These are phyloP conservation scores for Medicago lupulina DNA, from an alignment of 306 rosid genomes.

Conservation along the genomic window DNA sequence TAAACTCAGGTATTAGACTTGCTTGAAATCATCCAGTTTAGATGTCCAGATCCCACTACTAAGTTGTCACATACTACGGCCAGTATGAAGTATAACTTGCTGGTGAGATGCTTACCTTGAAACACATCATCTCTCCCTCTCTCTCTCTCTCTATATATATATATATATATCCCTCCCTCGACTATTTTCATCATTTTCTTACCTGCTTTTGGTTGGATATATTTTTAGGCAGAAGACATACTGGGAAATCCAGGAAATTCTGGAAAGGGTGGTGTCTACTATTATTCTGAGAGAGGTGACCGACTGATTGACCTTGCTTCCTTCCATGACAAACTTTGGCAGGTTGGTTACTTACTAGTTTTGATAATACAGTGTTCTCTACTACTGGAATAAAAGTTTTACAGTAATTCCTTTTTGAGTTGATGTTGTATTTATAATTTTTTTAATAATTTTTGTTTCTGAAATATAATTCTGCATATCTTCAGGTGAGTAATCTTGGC, in stretches of 20 bases:
- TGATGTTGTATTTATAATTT: slow-evolving; percentile 22
- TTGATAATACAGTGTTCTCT: slow-evolving; percentile 26
- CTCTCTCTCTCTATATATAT: too few species aligned
- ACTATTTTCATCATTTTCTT: slow-evolving; percentile 29
- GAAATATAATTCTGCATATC: slow-evolving; percentile 75
- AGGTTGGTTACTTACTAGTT: slow-evolving; percentile 58
- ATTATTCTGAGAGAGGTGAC: slow-evolving; percentile 96
- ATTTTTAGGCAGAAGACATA: slow-evolving; percentile 73
- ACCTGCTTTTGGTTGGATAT: slow-evolving; percentile 30
- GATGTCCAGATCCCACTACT: slow-evolving; percentile 73
- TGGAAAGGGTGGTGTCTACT: slow-evolving; percentile 85
- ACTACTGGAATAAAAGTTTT: slow-evolving; percentile 17
- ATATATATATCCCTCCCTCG: slow-evolving; percentile 32
- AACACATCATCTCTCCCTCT: background rate
- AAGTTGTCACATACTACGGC: slow-evolving; percentile 72
- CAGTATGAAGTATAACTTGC: slow-evolving; percentile 64
- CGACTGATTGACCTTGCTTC: slow-evolving; percentile 86
- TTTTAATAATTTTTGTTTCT: slow-evolving; percentile 46
- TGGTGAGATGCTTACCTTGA: slow-evolving; percentile 62
- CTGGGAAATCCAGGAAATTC: slow-evolving; percentile 77
- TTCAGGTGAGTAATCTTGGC: slow-evolving; percentile 67
- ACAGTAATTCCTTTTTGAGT: slow-evolving; percentile 9
- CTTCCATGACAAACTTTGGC: slow-evolving; percentile 92
- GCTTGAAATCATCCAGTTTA: slow-evolving; percentile 94
- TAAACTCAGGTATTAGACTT: slow-evolving; percentile 77